Evolutionary conservation across 352 stramenopile species (phyloP).

Genomic region (Globisporangium recalcitrans): DNA sequence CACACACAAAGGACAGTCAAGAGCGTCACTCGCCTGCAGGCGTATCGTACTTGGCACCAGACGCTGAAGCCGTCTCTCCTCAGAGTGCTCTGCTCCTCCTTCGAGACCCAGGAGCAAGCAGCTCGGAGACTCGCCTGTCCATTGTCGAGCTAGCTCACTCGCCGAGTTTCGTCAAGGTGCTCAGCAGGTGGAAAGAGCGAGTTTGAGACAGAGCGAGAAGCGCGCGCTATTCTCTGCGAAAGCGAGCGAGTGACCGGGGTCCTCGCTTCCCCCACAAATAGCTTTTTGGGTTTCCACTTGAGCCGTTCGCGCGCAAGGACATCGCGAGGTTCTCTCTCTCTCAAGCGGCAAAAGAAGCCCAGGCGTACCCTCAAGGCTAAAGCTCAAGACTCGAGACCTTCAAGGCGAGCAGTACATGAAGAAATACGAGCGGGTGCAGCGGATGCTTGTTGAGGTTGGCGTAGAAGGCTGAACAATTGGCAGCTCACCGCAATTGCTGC

Average conservation of each 20-base stretch:
- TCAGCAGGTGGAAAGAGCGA: background rate
- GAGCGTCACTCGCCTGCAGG: background rate
- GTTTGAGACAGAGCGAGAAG: background rate
- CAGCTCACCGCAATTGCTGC: background rate
- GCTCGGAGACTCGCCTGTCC: background rate
- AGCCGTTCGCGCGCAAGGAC: background rate
- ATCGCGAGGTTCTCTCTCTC: background rate
- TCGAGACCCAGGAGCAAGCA: background rate
- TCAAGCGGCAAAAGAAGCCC: background rate
- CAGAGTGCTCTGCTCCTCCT: background rate
- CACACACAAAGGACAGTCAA: background rate
- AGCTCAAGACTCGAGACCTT: background rate
- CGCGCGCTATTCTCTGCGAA: background rate
- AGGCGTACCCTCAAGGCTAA: background rate
- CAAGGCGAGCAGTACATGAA: constrained; percentile 79
- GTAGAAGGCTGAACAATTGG: background rate
- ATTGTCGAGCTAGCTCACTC: background rate
- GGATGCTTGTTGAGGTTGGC: background rate
- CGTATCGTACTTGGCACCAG: constrained; percentile 5
- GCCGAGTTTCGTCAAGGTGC: background rate
- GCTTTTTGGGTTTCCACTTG: constrained; percentile 4
- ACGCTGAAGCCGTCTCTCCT: background rate
- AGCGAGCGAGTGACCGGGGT: background rate
- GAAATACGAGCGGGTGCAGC: constrained; percentile 61
- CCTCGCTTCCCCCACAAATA: constrained; percentile 2